Evolutionary conservation across 1,284 basidiomycete genomes (phyloP).

Genomic region (Puccinia novopanici): DNA sequence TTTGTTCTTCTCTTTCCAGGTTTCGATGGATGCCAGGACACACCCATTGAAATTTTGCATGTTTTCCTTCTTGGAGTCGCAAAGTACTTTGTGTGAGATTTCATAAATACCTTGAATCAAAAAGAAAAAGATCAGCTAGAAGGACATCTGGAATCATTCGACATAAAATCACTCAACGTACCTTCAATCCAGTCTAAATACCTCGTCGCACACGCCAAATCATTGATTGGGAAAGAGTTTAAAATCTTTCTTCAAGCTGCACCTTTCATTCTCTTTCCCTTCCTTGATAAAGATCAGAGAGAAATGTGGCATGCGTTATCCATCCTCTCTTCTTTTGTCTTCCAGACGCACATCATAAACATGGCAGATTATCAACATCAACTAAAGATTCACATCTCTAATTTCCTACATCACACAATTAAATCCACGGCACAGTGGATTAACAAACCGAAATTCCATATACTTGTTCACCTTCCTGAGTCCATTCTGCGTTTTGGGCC

Average conservation of each 20-base stretch:
- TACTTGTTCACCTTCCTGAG: constrained; percentile 54
- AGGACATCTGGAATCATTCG: background rate
- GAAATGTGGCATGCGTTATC: too few relatives aligned
- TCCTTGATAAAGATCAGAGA: too few relatives aligned
- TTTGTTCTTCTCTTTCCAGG: background rate
- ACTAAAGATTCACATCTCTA: too few relatives aligned
- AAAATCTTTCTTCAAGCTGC: constrained; percentile 24
- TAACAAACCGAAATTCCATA: constrained; percentile 61
- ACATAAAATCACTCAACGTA: background rate
- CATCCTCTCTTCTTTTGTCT: too few relatives aligned
- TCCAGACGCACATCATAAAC: too few relatives aligned
- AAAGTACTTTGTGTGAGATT: too few relatives aligned
- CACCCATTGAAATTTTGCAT: too few relatives aligned
- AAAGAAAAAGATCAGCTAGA: background rate
- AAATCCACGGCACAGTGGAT: constrained; percentile 52
- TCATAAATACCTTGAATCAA: background rate
- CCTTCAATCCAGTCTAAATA: background rate
- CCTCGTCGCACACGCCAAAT: background rate
- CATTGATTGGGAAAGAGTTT: constrained; percentile 5
- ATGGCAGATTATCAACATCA: too few relatives aligned
- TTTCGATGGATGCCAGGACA: background rate
- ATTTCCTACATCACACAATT: too few relatives aligned
- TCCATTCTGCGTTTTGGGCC: constrained; percentile 51
- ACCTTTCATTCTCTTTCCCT: constrained; percentile 1
- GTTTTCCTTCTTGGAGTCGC: too few relatives aligned